Evolutionary conservation across 2,329 filamentous ascomycete species (phyloP), one percentile per base, ranked within the genome.

Genomic region (Tolypocladium pustulatum): DNA sequence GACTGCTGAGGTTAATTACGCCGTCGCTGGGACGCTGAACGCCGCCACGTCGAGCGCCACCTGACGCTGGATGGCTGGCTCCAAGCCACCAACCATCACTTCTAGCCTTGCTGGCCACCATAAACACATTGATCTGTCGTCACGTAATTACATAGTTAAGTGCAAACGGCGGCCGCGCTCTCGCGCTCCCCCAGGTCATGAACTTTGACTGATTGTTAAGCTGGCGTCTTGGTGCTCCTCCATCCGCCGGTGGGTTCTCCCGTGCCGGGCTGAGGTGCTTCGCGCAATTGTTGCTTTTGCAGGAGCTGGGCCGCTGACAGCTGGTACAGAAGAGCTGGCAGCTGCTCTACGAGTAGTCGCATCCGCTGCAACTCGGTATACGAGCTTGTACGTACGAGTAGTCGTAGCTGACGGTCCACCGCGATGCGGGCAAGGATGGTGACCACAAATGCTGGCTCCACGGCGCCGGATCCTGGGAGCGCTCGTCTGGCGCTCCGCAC

Each of bases 1-100:
- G 38, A 20, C 46, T 9, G 25, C 27, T 20, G 46, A 15, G 15
- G 27, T 9, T 51, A 27, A n/a, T 51, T 34, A 20, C 34, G 49
- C 30, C 46, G 46, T 32, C 27, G 12, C 46, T 51, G 15, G 53
- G n/a, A 34, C 12, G 25, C 49, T 25, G 56, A 46, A 25, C 17
- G 51, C 30, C 49, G 57, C 57, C 57, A 51, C 57, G 57, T 58
- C 34, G 27, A 43, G 57, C 57, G 57, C 57, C 57, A 55, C 57
- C 38, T 36, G 57, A 46, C 38, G 46, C 41, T n/a, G n/a, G n/a
- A n/a, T n/a, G n/a, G n/a, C n/a, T 25, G 30, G 32, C n/a, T 51
- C 40, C 30, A 55, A 53, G 57, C 57, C 57, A 58, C 53, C 53
- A 22, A n/a, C 20, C 49, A 20, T 30, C 49, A 30, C 8, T n/a